Conservation (phyloP, 176 grass and related monocot genomes). For the Hordeum marinum region DNA sequence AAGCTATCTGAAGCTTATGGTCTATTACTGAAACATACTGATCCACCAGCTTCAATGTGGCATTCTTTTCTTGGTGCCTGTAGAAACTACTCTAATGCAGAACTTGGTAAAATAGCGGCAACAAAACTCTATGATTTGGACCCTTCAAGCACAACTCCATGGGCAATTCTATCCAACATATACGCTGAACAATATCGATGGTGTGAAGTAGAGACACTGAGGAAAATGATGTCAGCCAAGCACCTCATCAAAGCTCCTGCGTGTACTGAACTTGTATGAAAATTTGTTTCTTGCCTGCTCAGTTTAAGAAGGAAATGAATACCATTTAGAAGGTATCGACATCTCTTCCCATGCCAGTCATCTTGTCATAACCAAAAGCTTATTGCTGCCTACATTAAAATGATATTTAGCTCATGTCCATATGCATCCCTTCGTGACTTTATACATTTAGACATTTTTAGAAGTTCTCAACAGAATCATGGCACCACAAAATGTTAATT, state of each 20-base stretch:
- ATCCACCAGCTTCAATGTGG: slow-evolving; percentile 34
- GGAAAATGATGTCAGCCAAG: slow-evolving; percentile 23
- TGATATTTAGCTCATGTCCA: no score
- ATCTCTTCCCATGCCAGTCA: neutral
- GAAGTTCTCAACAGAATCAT: no score
- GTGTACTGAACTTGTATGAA: slow-evolving; percentile 10
- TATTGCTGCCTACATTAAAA: neutral
- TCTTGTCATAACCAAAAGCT: neutral
- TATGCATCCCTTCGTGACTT: no score
- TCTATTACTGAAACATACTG: slow-evolving; percentile 11
- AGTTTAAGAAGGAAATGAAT: neutral
- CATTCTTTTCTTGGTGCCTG: slow-evolving; percentile 44
- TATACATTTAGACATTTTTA: no score
- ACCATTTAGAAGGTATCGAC: neutral
- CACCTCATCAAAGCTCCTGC: slow-evolving; percentile 27
- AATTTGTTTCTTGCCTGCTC: neutral
- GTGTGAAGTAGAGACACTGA: slow-evolving; percentile 34
- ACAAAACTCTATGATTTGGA: slow-evolving; percentile 31
- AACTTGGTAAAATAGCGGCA: slow-evolving; percentile 29
- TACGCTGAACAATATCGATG: slow-evolving; percentile 35
- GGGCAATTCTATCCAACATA: slow-evolving; percentile 40
- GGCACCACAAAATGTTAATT: no score
- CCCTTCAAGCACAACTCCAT: slow-evolving; percentile 26
- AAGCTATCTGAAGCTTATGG: slow-evolving; percentile 36
- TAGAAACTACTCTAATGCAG: slow-evolving; percentile 12